Evolutionary conservation across 306 rosid species (phyloP), one percentile per base, ranked within the genome.

Genomic region (Quercus wislizeni): DNA sequence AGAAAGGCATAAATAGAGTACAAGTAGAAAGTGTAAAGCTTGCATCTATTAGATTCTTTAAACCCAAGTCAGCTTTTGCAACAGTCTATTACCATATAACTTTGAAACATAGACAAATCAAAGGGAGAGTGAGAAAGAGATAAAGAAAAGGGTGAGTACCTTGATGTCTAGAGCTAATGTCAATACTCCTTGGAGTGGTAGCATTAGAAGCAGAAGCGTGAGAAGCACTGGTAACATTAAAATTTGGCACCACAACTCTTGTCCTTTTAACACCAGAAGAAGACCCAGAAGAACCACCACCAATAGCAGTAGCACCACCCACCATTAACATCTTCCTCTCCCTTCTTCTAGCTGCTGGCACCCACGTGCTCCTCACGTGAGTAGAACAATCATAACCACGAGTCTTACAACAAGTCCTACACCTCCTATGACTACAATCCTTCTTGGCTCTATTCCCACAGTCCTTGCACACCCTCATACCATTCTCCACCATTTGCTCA

Each of bases 291-390:
- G 81, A 76, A 13, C 77, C 88, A 28, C 61, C 90, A 51, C 71
- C 81, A 56, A 23, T 82, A 5, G 27, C 65, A 27, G 57, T 64
- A 23, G 75, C 43, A 18, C 49, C 86, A 23, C 57, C 82, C 5
- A 17, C 84, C 76, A 56, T 56, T 74, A 63, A 8, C 55, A 79
- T 54, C 75, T 86, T 90, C 6, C 94, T 82, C 41, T 88, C 92
- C 5, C 97, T 84, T 55, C 98, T 83, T 3, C 84, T 76, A 1
- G 94, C 28, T 0, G 90, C 93, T 1, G 94, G 88, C 3, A 88
- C 83, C 98, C 97, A 93, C 79, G 98, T 93, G 92, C 98, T 93
- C 86, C 75, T 93, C 81, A 91, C 83, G 83, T 91, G 98, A 74
- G 97, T 91, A 71, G 49, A 83, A 65, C 97, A 93, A 59, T 90